Evolutionary conservation across 1,284 basidiomycete genomes (phyloP).

Genomic region (Coniferiporia weirii): DNA sequence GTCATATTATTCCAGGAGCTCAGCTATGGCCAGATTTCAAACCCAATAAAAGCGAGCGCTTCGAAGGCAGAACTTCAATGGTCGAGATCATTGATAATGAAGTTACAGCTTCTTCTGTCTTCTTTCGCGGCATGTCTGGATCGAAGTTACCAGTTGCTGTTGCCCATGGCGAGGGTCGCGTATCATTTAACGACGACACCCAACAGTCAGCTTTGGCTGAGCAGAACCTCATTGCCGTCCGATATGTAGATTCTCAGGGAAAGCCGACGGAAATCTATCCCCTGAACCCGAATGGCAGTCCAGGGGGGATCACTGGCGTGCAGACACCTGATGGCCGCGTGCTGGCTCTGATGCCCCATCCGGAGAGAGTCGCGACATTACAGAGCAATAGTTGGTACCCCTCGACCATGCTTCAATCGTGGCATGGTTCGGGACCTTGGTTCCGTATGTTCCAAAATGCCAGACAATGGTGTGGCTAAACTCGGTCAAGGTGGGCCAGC

Average conservation of each 20-base stretch:
- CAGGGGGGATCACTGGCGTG: constrained; percentile 84
- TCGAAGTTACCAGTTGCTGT: constrained; percentile 88
- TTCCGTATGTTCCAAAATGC: constrained; percentile 94
- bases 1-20: constrained; percentile 84
- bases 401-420: constrained; percentile 44
- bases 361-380: constrained; percentile 72
- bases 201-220: constrained; percentile 40
- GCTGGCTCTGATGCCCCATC: constrained; percentile 95
- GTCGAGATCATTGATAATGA: constrained; percentile 68
- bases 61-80: constrained; percentile 83
- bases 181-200: constrained; percentile 51
- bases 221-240: constrained; percentile 58
- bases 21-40: constrained; percentile 89
- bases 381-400: constrained; percentile 90
- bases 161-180: constrained; percentile 94
- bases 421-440: constrained; percentile 84
- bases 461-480: constrained; percentile 33
- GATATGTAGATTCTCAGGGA: constrained; percentile 73
- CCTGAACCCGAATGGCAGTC: constrained; percentile 93
- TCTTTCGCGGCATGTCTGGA: constrained; percentile 85
- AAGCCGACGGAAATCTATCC: constrained; percentile 74
- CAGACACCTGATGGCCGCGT: constrained; percentile 84
- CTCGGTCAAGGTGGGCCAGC: neutral
- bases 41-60: constrained; percentile 82
- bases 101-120: constrained; percentile 64